A percentile compares a stretch with the other conserved stretches of the same genome.
Conservation (phyloP, 257 asterid genomes). For the Fraxinus excelsior region DNA sequence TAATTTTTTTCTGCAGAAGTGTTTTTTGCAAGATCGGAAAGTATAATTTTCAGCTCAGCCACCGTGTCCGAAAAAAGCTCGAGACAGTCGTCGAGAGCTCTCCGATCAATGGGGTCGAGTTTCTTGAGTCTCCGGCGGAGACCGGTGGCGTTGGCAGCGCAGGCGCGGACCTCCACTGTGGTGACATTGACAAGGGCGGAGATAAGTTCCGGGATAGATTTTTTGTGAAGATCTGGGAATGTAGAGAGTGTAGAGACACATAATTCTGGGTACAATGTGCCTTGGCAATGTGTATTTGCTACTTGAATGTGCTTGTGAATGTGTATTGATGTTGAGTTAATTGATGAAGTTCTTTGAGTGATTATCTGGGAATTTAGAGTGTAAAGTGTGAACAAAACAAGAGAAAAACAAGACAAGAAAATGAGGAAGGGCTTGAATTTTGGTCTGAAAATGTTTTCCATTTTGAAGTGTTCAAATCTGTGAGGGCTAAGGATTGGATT, state of each 20-base stretch:
- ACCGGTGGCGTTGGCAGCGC: conserved; percentile 54
- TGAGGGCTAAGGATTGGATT: background rate
- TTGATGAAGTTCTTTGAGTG: conserved; percentile 4
- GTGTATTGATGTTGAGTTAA: conserved; percentile 38
- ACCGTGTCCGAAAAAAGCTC: conserved; percentile 65
- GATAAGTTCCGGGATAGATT: conserved; percentile 68
- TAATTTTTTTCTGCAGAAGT: conserved; percentile 40
- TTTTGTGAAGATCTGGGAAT: conserved; percentile 61
- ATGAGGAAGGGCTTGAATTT: conserved; percentile 37
- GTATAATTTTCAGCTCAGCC: conserved; percentile 41
- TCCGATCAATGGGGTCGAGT: conserved; percentile 55
- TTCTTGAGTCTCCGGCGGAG: conserved; percentile 53
- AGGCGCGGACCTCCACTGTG: conserved; percentile 51
- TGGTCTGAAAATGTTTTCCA: conserved; percentile 13
- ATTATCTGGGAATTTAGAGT: conserved; percentile 28
- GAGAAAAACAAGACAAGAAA: conserved; percentile 32
- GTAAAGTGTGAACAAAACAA: conserved; percentile 34
- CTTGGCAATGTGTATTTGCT: conserved; percentile 63
- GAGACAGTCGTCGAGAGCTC: conserved; percentile 79
- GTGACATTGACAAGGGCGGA: conserved; percentile 69
- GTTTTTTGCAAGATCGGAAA: conserved; percentile 42
- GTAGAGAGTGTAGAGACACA: conserved; percentile 69
- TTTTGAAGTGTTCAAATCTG: conserved; percentile 5
- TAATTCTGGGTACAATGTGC: conserved; percentile 65
- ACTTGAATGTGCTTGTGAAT: conserved; percentile 49